Conservation (phyloP, 495 filamentous ascomycete species). For the Sabuloglossum arenarium region DNA sequence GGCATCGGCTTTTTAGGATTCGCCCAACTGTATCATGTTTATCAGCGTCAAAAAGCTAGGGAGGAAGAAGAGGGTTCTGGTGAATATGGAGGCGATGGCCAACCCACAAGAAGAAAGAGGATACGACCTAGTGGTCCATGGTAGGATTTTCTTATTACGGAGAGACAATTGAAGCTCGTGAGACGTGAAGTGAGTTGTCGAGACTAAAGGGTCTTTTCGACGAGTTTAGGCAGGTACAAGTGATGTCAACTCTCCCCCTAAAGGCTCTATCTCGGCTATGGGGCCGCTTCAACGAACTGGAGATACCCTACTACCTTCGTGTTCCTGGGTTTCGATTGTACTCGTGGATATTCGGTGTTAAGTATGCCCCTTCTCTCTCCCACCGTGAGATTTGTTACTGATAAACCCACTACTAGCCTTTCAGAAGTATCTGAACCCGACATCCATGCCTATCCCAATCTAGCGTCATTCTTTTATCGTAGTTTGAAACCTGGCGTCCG, state of each 20-base stretch:
- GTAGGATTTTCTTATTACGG: slow-evolving; percentile 20
- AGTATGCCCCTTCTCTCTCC: slow-evolving; percentile 24
- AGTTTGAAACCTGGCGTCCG: slow-evolving; percentile 73
- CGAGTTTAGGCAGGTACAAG: slow-evolving; percentile 56
- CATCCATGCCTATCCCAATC: slow-evolving; percentile 73
- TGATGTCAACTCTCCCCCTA: slow-evolving; percentile 88
- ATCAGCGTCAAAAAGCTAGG: slow-evolving; percentile 32
- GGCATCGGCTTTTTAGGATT: slow-evolving; percentile 76
- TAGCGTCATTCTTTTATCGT: slow-evolving; percentile 95
- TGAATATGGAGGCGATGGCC: slow-evolving; percentile 12
- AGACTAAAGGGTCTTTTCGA: slow-evolving; percentile 5
- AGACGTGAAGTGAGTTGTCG: neutral
- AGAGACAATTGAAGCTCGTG: neutral
- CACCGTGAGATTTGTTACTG: neutral
- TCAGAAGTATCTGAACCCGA: slow-evolving; percentile 74
- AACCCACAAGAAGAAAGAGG: slow-evolving; percentile 41
- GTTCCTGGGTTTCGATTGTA: slow-evolving; percentile 93
- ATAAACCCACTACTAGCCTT: slow-evolving; percentile 25
- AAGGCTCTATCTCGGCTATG: slow-evolving; percentile 86
- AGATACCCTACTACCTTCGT: slow-evolving; percentile 75
- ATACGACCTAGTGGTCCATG: slow-evolving; percentile 78
- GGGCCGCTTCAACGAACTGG: slow-evolving; percentile 87
- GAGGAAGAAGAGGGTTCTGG: slow-evolving; percentile 24
- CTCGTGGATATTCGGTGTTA: slow-evolving; percentile 79
- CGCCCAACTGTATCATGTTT: slow-evolving; percentile 49